Conservation (phyloP, 306 rosid species). For the Glycine tomentella region DNA sequence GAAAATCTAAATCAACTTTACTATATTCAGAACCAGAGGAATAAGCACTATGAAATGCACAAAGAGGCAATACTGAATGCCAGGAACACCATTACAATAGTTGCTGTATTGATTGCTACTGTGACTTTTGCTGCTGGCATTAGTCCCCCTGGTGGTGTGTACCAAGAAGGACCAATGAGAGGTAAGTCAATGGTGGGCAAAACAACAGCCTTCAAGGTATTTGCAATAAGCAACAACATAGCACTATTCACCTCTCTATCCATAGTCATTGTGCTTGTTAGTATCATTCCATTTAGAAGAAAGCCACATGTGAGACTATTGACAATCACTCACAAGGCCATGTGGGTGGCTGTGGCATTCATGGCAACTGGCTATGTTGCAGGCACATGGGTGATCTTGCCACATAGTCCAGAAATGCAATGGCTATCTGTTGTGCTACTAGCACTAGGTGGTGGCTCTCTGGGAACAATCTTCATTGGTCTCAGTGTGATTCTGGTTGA, state of each 20-base stretch:
- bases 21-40: slow-evolving; percentile 28
- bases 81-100: slow-evolving; percentile 68
- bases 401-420: slow-evolving; percentile 44
- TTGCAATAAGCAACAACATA: slow-evolving; percentile 60
- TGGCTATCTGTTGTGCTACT: slow-evolving; percentile 56
- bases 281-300: slow-evolving; percentile 71
- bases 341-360: slow-evolving; percentile 79
- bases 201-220: slow-evolving; percentile 66
- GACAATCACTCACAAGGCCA: slow-evolving; percentile 63
- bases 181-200: slow-evolving; percentile 60
- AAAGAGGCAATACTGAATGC: slow-evolving; percentile 73
- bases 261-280: slow-evolving; percentile 70
- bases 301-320: slow-evolving; percentile 56
- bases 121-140: slow-evolving; percentile 74
- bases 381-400: slow-evolving; percentile 71
- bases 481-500: slow-evolving; percentile 56
- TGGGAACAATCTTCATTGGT: slow-evolving; percentile 60
- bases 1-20: slow-evolving; percentile 31
- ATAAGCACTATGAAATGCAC: slow-evolving; percentile 55
- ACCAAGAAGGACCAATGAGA: slow-evolving; percentile 54
- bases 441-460: slow-evolving; percentile 61
- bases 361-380: slow-evolving; percentile 68
- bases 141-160: slow-evolving; percentile 70
- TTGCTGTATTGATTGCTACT: slow-evolving; percentile 73
- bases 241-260: slow-evolving; percentile 69